Base-by-base conservation (phyloP, 2,329 filamentous ascomycete genomes). In the Pestalotiopsis sp. region DNA sequence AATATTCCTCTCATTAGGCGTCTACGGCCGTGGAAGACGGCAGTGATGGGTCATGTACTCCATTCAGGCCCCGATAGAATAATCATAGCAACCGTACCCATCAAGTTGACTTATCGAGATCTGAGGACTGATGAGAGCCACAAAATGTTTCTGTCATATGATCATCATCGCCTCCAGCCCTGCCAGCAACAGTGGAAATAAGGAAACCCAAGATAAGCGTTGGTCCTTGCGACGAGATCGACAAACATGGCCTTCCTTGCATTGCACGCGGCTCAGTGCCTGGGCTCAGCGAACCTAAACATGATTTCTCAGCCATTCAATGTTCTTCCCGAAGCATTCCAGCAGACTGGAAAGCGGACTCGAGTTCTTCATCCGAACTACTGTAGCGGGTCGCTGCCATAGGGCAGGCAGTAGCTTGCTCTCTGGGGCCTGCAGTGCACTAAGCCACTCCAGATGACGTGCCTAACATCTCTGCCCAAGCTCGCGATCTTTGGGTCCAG, bases 141-240 rank as follows among this genome's bases (percentile, higher is more conserved):
- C 45, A 23, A 52, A n/a, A 52, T 52, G 45, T 52, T 52, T n/a
- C 45, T n/a, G 45, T 52, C 45, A 52, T 52, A 52, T 52, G 45
- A 52, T 52, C 45, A 9, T 52, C 45, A 9, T 52, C 20, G 45
- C 45, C 45, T 52, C 45, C 45, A 52, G 45, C 45, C 45, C 45
- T 52, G 45, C 41, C 13, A 4, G 41, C 45, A 52, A 14, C 17
- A 52, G 45, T 52, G 45, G 45, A 20, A 52, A 52, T 52, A 52
- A 52, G 45, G 17, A 52, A n/a, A 52, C n/a, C 25, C 13, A 13
- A 64, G 52, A 31, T 52, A 64, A 64, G 61, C 38, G 36, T 64
- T 64, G 61, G 61, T 49, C 61, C 61, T 64, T 64, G 61, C 61
- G 41, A 64, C 11, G 27, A 36, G 57, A 59, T 59, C 57, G 57